A percentile compares a stretch with the other conserved stretches of the same genome.
Conservation (phyloP, 495 filamentous ascomycete genomes). For the Melanomma pulvis-pyrius region DNA sequence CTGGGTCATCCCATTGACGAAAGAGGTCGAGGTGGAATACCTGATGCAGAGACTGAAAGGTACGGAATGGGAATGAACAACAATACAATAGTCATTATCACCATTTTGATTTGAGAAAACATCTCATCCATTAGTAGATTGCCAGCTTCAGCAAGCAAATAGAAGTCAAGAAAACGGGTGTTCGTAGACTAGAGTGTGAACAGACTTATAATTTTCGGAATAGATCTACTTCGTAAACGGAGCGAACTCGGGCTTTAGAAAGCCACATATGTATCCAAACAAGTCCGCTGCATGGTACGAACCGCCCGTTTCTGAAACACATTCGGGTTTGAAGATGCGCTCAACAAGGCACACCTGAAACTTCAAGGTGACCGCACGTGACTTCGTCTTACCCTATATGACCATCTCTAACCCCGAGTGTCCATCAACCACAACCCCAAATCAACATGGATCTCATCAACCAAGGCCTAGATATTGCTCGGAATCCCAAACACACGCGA, state of each 20-base stretch:
- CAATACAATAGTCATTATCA: not conserved
- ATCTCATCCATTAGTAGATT: not conserved
- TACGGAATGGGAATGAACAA: constrained; percentile 60
- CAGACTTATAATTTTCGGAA: not conserved
- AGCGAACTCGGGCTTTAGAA: not conserved
- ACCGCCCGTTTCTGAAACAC: constrained; percentile 17
- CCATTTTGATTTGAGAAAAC: not conserved
- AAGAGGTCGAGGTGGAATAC: constrained; percentile 96
- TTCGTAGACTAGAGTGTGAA: not conserved
- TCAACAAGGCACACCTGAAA: constrained; percentile 22
- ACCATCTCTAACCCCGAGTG: constrained; percentile 11
- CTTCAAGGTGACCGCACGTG: constrained; percentile 17
- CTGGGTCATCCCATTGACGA: constrained; percentile 94
- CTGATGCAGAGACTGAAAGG: constrained; percentile 87
- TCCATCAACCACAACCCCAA: constrained; percentile 6
- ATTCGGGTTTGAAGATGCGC: constrained; percentile 19
- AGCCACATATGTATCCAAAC: constrained; percentile 12
- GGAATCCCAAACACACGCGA: constrained; percentile 59
- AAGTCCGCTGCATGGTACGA: constrained; percentile 10
- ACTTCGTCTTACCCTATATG: constrained; percentile 19
- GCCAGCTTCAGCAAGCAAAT: not conserved
- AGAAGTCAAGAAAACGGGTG: not conserved
- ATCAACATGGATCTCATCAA: constrained; percentile 41
- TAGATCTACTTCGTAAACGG: not conserved
- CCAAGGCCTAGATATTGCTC: constrained; percentile 45